These are phyloP conservation scores for Pichia sp. DNA, from an alignment of 1,139 yeast species.

Conservation along the genomic window DNA sequence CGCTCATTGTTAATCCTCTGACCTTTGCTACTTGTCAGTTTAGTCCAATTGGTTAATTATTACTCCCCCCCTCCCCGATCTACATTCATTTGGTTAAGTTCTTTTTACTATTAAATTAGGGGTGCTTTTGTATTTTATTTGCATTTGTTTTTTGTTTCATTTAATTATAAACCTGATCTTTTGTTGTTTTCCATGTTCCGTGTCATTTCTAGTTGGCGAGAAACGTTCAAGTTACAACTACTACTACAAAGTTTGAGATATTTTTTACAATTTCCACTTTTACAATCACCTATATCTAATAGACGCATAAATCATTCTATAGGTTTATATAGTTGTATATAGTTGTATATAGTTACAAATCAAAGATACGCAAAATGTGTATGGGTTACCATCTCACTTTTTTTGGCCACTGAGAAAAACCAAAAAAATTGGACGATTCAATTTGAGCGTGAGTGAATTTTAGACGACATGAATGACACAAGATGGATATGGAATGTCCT, in stretches of 20 bases:
- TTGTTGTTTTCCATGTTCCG: not conserved
- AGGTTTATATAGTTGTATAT: not conserved
- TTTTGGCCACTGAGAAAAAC: not conserved
- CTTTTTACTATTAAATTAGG: not conserved
- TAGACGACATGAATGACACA: not conserved
- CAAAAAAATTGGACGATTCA: not conserved
- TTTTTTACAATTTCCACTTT: not conserved
- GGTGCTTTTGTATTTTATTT: conserved; percentile 1
- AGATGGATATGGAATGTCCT: not conserved
- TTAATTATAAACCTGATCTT: not conserved
- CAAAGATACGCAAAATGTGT: not conserved
- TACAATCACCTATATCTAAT: not conserved
- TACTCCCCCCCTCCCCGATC: not conserved
- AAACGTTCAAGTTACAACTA: no score
- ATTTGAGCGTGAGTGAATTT: not conserved
- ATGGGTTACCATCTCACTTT: not conserved
- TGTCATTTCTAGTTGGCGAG: not conserved
- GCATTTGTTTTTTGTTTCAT: not conserved
- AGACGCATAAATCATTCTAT: not conserved
- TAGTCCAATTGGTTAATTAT: not conserved
- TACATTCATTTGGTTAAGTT: not conserved
- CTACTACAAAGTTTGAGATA: not conserved
- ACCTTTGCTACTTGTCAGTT: not conserved
- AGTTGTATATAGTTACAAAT: not conserved
- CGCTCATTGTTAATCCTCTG: not conserved